Evolutionary conservation across 2,329 filamentous ascomycete species (phyloP).

Genomic region (Didymella glomerata): DNA sequence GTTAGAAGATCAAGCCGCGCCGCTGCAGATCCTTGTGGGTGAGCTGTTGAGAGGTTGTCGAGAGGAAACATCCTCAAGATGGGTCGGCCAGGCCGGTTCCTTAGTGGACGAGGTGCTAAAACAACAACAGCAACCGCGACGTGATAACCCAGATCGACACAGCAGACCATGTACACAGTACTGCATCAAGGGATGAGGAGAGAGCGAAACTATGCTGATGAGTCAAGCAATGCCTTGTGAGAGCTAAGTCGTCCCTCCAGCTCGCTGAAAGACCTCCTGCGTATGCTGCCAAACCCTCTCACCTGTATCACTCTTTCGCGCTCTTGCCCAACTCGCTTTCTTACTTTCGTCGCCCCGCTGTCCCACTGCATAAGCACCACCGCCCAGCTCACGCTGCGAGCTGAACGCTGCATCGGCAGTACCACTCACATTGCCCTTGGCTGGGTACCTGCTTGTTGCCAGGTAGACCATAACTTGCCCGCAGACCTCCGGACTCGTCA

Average conservation of each 20-base stretch:
- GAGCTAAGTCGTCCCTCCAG: not conserved
- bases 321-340: constrained; percentile 27
- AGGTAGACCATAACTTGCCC: constrained; percentile 47
- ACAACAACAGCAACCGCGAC: not conserved
- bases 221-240: not conserved
- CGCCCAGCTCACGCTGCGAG: constrained; percentile 32
- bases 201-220: too few species aligned
- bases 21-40: too few species aligned
- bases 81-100: too few species aligned
- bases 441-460: constrained; percentile 36
- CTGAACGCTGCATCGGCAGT: constrained; percentile 25
- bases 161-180: not conserved
- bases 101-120: too few species aligned
- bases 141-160: not conserved
- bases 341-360: constrained; percentile 34
- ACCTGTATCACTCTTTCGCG: constrained; percentile 37
- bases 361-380: constrained; percentile 40
- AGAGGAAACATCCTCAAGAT: too few species aligned
- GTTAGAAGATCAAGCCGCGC: too few species aligned
- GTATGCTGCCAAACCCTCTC: constrained; percentile 47
- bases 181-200: not conserved
- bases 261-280: constrained; percentile 34
- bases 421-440: constrained; percentile 22
- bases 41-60: too few species aligned
- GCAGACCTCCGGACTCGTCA: constrained; percentile 37